phyloP scores from a whole-genome alignment of 2,329 filamentous ascomycete species.

The Aspergillus bombycis region DNA sequence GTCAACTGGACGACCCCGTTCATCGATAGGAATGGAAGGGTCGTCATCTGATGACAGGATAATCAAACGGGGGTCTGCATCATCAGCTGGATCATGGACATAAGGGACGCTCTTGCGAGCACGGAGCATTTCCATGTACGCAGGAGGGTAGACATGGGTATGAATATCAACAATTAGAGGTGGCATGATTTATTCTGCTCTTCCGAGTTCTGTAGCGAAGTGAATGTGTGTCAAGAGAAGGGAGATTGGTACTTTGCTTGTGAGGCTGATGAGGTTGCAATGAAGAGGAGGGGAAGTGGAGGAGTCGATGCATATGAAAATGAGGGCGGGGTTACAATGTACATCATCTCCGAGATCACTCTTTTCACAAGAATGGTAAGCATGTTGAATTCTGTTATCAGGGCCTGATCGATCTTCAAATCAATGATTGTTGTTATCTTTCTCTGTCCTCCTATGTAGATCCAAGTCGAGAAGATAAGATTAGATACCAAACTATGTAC shows the following conservation, averaged over 20 bases:
- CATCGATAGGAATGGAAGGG: slow-evolving; percentile 38
- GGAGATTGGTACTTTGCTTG: background rate
- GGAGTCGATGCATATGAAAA: background rate
- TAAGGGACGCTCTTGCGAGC: slow-evolving; percentile 53
- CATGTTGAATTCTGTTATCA: background rate
- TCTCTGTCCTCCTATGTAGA: background rate
- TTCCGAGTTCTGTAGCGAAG: slow-evolving; percentile 7
- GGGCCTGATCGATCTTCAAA: background rate
- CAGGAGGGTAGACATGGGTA: slow-evolving; percentile 65
- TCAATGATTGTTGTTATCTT: background rate
- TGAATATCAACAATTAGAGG: slow-evolving; percentile 61
- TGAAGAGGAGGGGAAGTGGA: slow-evolving; percentile 8
- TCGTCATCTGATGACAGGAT: slow-evolving; percentile 52
- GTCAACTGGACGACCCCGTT: slow-evolving; percentile 78
- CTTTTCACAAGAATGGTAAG: background rate
- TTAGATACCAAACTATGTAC: background rate
- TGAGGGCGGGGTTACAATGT: background rate
- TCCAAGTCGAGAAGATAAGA: background rate
- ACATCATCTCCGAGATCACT: background rate
- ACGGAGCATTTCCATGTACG: slow-evolving; percentile 61
- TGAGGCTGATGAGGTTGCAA: slow-evolving; percentile 4
- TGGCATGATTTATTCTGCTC: slow-evolving; percentile 12
- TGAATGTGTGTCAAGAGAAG: slow-evolving; percentile 4
- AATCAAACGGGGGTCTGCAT: slow-evolving; percentile 45
- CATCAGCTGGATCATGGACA: slow-evolving; percentile 43